Percentiles rank a stretch among this genome's conserved stretches.
phyloP scores from a whole-genome alignment of 495 filamentous ascomycete genomes.

The Lasiosphaeria hispida region DNA sequence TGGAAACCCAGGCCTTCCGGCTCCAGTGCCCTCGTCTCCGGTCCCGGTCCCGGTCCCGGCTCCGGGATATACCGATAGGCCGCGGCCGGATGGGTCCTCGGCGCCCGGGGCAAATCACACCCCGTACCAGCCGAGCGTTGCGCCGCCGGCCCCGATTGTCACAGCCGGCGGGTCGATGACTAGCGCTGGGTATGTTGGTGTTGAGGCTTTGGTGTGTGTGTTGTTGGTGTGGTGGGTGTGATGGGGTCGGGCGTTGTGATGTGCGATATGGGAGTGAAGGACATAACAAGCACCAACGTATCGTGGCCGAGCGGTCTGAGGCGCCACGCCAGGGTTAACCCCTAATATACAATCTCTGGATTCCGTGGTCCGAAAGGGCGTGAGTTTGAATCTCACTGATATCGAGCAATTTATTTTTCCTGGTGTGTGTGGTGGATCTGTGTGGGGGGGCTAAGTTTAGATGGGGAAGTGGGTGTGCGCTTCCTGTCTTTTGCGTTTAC shows the following conservation, averaged over 20 bases:
- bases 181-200: background rate
- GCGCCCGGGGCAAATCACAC: background rate
- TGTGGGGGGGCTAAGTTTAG: no score
- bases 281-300: no score
- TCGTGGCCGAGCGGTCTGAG: no score
- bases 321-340: no score
- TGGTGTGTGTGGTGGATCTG: no score
- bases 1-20: background rate
- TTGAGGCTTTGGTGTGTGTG: background rate
- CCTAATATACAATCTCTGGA: no score
- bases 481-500: no score
- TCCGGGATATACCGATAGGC: background rate
- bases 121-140: slow-evolving; percentile 4
- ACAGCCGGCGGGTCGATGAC: slow-evolving; percentile 11
- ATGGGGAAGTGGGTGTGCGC: no score
- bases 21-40: background rate
- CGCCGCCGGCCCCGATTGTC: slow-evolving; percentile 3
- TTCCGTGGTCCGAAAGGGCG: no score
- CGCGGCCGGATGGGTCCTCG: background rate
- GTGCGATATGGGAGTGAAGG: no score
- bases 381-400: no score
- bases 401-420: no score
- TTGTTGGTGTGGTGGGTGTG: background rate
- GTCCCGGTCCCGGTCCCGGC: background rate
- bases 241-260: background rate